A percentile compares a stretch with the other conserved stretches of the same genome.
These are phyloP conservation scores for Pseudoperonospora humuli DNA, from an alignment of 352 stramenopile species.

Conservation along the genomic window DNA sequence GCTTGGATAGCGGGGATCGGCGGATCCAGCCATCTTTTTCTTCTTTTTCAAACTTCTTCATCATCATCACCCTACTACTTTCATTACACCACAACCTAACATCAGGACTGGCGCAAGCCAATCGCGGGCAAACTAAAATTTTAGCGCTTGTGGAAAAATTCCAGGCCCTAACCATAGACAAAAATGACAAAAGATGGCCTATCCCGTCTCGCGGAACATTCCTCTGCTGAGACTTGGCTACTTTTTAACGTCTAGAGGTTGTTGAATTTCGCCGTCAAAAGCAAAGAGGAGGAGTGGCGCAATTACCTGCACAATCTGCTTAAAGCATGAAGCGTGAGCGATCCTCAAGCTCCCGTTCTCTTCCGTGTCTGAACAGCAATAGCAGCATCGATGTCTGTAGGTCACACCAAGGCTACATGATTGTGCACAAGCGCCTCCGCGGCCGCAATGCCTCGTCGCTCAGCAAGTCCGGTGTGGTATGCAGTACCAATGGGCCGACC, in stretches of 20 bases:
- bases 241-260: conserved; percentile 3
- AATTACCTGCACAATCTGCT: background rate
- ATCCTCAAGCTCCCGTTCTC: conserved; percentile 18
- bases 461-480: conserved; percentile 4
- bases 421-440: conserved; percentile 41
- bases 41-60: no score
- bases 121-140: conserved; percentile 5
- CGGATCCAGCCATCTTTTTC: no score
- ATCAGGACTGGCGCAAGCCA: background rate
- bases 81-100: background rate
- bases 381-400: conserved; percentile 17
- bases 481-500: conserved; percentile 2
- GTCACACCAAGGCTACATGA: conserved; percentile 21
- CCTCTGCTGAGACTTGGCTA: conserved; percentile 1
- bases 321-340: conserved; percentile 45
- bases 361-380: conserved; percentile 21
- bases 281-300: conserved; percentile 6
- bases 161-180: conserved; percentile 3
- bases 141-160: conserved; percentile 1
- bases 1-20: no score
- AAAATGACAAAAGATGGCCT: background rate
- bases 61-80: no score
- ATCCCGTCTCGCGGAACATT: conserved; percentile 7
- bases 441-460: conserved; percentile 13
- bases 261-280: conserved; percentile 1